Base-by-base conservation (phyloP, 2,329 filamentous ascomycete genomes). In the Cercospora sp. region DNA sequence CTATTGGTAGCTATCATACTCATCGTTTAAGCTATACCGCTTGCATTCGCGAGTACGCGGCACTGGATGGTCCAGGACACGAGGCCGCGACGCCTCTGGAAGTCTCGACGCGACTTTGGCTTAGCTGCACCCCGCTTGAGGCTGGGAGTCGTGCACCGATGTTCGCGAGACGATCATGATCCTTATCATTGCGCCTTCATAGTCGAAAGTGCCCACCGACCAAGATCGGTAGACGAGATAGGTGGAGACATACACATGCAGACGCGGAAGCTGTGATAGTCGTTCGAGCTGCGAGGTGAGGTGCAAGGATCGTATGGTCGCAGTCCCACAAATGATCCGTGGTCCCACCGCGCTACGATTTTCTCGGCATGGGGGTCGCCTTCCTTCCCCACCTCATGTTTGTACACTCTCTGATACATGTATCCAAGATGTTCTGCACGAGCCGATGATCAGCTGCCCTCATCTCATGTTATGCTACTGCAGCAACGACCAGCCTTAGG, bases 111-210 rank as follows among this genome's bases (percentile, higher is more conserved):
- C 60, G 42, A 51, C 23, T 45, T 48, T 48, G 42, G 40, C 36
- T 45, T 45, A 45, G 33, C 60, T 42, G 13, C 23, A 62, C 60
- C 60, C 60, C 60, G 60, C 60, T 62, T 31, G 60, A 48, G 60
- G 40, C 36, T 45, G 33, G 33, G 42, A 48, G 40, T 40, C 60
- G 28, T 59, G 28, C 28, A 59, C 55, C 36, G 55, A 59, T 33
- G 55, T 10, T 36, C n/a, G 18, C 2, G n/a, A 33, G 28, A 23
- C 13, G 10, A 31, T 31, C 30, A 36, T 20, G 7, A 28, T 16
- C 20, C 9, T 53, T 23, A 10, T 59, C 30, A 26, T 59, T 30
- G 55, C 3, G 31, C 30, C 6, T 20, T n/a, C 13, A 1, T 18
- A 57, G 3, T 23, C 36, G 13, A 2, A 13, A 28, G 48, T n/a